Evolutionary conservation across 2,329 filamentous ascomycete species (phyloP).

Genomic region (Ophiocordyceps robertsii): DNA sequence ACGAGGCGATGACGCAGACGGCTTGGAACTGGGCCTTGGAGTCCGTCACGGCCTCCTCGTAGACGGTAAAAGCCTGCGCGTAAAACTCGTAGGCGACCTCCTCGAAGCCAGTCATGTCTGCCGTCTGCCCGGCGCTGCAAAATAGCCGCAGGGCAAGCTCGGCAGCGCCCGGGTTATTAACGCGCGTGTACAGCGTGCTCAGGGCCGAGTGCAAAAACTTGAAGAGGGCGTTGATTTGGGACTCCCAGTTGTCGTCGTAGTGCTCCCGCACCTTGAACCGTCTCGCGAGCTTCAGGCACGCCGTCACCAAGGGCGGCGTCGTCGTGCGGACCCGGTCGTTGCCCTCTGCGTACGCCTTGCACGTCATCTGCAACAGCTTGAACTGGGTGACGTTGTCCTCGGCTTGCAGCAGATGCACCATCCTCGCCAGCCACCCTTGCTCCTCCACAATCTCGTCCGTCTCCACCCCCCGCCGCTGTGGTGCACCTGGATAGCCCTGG

Average conservation of each 20-base stretch:
- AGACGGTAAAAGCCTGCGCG: conserved; percentile 94
- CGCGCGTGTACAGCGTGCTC: conserved; percentile 75
- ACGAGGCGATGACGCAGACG: conserved; percentile 84
- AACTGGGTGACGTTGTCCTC: conserved; percentile 89
- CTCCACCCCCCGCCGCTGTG: conserved; percentile 63
- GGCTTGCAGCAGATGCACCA: conserved; percentile 76
- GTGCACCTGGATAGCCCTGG: conserved; percentile 70
- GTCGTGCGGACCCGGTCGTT: conserved; percentile 95
- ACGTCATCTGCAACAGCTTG: conserved; percentile 76
- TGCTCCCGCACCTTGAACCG: conserved; percentile 86
- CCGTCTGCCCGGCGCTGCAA: conserved; percentile 81
- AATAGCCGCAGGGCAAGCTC: conserved; percentile 85
- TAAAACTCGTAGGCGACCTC: conserved; percentile 98
- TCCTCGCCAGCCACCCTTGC: conserved; percentile 88
- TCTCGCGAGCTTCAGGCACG: conserved; percentile 77
- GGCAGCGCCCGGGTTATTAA: conserved; percentile 62
- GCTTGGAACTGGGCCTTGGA: conserved; percentile 96
- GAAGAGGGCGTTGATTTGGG: conserved; percentile 63
- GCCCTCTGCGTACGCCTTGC: conserved; percentile 78
- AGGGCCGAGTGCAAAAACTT: conserved; percentile 90
- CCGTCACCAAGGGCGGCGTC: conserved; percentile 81
- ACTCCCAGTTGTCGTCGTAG: conserved; percentile 51
- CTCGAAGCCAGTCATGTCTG: conserved; percentile 82
- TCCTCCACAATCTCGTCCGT: conserved; percentile 97
- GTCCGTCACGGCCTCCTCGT: conserved; percentile 92